Base-by-base conservation (phyloP, 306 rosid species). In the Senna siamea region DNA sequence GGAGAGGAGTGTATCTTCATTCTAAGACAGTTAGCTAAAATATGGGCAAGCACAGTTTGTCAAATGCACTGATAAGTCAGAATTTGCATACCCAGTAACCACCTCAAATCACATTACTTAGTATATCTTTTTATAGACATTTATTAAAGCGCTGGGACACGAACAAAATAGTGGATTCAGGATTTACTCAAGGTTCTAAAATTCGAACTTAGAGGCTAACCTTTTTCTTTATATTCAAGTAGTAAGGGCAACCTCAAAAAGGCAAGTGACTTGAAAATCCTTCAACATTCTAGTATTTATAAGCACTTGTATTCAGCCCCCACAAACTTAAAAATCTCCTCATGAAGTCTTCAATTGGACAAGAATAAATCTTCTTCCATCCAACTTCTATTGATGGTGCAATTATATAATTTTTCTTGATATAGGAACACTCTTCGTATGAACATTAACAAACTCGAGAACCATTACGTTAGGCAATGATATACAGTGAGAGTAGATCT, bases 261-360 rank as follows among this genome's bases (percentile, higher is more conserved):
- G 82, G 85, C 88, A 85, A 84, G 79, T 75, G 89, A 81, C 99
- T 92, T 88, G 89, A 75, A 87, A 89, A 85, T 47, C 86, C 98
- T 93, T 86, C 96, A 89, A 79, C 63, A 79, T 54, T 85, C 95
- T 89, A 80, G 87, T 85, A 78, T 79, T 79, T 82, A 88, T 68
- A 79, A 75, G 90, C 89, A 93, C 91, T 87, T 90, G 91, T 81
- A 84, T 76, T 76, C 90, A 90, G 84, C 83, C 78, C 79, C 80
- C 81, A 83, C 81, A 84, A 92, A 86, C 84, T 76, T 78, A 83
- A 85, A 85, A 81, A 62, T 37, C 85, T 79, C 82, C 74, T 69
- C 83, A 85, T 66, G 89, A 80, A 67, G 84, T 77, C 93, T 89
- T 87, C 90, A 85, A 76, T 89, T 66, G 84, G 72, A 81, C 87